These are phyloP conservation scores for Raphanus hybrid DNA, from an alignment of 441 rosid genomes.

Conservation along the genomic window DNA sequence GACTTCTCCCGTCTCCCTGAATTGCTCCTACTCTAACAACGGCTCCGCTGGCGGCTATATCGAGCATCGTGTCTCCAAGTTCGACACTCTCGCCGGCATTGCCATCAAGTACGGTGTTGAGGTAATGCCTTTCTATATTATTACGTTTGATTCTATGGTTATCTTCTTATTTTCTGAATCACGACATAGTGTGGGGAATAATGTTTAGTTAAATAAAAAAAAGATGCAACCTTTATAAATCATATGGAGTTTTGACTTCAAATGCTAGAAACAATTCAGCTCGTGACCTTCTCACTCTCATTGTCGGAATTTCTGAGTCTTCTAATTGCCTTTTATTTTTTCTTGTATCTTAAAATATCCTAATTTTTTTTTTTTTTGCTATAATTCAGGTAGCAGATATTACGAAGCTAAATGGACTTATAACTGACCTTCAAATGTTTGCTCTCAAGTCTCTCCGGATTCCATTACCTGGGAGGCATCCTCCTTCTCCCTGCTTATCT, in stretches of 20 bases:
- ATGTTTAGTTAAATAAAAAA: no score
- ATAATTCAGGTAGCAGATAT: slow-evolving; percentile 59
- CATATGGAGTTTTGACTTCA: no score
- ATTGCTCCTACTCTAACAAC: slow-evolving; percentile 30
- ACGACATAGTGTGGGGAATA: no score
- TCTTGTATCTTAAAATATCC: no score
- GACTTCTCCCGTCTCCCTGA: slow-evolving; percentile 28
- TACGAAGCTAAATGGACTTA: slow-evolving; percentile 65
- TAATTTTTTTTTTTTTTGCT: neutral
- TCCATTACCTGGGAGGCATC: slow-evolving; percentile 76
- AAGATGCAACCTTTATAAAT: no score
- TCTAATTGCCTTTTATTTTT: no score
- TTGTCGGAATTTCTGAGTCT: neutral
- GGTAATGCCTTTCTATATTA: slow-evolving; percentile 36
- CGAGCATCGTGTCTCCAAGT: slow-evolving; percentile 50
- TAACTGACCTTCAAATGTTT: slow-evolving; percentile 73
- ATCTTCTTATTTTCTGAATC: no score
- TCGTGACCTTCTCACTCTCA: neutral
- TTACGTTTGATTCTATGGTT: no score
- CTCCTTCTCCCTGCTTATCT: slow-evolving; percentile 59
- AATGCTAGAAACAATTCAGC: no score
- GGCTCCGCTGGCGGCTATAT: slow-evolving; percentile 42
- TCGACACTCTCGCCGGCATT: slow-evolving; percentile 59
- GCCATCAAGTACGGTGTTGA: slow-evolving; percentile 61
- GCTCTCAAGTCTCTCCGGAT: slow-evolving; percentile 63